Evolutionary conservation across 495 filamentous ascomycete genomes (phyloP).

Genomic region (Cryomyces antarcticus): DNA sequence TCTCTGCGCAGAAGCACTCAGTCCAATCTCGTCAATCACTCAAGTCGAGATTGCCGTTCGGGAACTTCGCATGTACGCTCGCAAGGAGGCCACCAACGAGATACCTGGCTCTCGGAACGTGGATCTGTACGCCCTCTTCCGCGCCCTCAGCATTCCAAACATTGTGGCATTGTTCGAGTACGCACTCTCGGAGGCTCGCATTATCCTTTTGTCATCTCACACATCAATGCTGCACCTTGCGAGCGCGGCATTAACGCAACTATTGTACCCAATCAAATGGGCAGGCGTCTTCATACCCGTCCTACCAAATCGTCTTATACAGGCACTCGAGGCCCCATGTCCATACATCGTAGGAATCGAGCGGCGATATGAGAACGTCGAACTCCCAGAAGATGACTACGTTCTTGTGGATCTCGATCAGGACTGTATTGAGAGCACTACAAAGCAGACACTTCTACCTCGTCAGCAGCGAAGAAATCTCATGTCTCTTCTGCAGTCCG

Average conservation of each 20-base stretch:
- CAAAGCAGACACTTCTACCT: slow-evolving; percentile 52
- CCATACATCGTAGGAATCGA: slow-evolving; percentile 96
- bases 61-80: slow-evolving; percentile 76
- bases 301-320: slow-evolving; percentile 67
- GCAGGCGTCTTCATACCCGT: slow-evolving; percentile 83
- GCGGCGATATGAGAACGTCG: slow-evolving; percentile 74
- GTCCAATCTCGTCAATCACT: slow-evolving; percentile 78
- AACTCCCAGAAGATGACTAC: slow-evolving; percentile 90
- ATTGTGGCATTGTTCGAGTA: slow-evolving; percentile 87
- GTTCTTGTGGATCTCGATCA: slow-evolving; percentile 85
- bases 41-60: slow-evolving; percentile 85
- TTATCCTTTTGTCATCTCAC: slow-evolving; percentile 89
- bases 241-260: slow-evolving; percentile 57
- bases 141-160: slow-evolving; percentile 71
- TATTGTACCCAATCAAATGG: slow-evolving; percentile 86
- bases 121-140: slow-evolving; percentile 84
- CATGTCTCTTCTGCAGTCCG: slow-evolving; percentile 65
- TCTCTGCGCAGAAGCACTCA: slow-evolving; percentile 84
- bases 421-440: slow-evolving; percentile 66
- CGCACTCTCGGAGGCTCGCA: slow-evolving; percentile 78
- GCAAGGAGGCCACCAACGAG: slow-evolving; percentile 87
- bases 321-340: slow-evolving; percentile 83
- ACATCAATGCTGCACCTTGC: slow-evolving; percentile 91
- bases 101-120: slow-evolving; percentile 80
- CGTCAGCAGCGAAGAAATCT: slow-evolving; percentile 82